These are phyloP conservation scores for Wickerhamomyces canadensis DNA, from an alignment of 805 yeast species.

Conservation along the genomic window DNA sequence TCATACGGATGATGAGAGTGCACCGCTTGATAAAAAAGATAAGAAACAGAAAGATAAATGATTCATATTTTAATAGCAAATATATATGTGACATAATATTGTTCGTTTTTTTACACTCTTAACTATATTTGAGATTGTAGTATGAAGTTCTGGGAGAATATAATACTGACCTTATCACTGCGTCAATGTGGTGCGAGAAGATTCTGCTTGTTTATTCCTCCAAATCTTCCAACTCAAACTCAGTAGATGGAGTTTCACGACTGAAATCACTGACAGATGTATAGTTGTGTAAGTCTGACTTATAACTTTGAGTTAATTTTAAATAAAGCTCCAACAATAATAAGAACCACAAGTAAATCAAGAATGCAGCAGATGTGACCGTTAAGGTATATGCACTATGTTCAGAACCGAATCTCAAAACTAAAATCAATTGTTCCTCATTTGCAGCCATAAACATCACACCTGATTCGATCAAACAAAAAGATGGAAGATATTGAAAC, in stretches of 20 bases:
- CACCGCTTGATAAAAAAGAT: constrained; percentile 1
- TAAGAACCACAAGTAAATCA: constrained; percentile 63
- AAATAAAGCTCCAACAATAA: constrained; percentile 56
- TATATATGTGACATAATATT: neutral
- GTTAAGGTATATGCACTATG: constrained; percentile 78
- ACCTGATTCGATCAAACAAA: constrained; percentile 74
- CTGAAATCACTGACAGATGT: constrained; percentile 6
- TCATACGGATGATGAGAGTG: constrained; percentile 17
- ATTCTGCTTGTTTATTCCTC: constrained; percentile 3
- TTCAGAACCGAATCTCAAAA: constrained; percentile 72
- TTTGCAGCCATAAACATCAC: constrained; percentile 86
- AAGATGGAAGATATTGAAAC: constrained; percentile 85
- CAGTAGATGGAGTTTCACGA: constrained; percentile 10
- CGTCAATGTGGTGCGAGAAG: no score
- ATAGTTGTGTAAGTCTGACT: constrained; percentile 9
- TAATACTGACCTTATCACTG: neutral
- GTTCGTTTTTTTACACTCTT: constrained; percentile 1
- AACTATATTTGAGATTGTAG: no score
- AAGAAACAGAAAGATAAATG: constrained; percentile 1
- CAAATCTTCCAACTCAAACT: constrained; percentile 20
- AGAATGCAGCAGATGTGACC: constrained; percentile 65
- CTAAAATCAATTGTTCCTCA: constrained; percentile 77
- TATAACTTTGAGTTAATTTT: constrained; percentile 23
- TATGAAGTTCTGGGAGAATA: no score
- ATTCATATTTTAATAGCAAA: neutral